These are phyloP conservation scores for Yarrowia deformans DNA, from an alignment of 805 yeast species.

Conservation along the genomic window DNA sequence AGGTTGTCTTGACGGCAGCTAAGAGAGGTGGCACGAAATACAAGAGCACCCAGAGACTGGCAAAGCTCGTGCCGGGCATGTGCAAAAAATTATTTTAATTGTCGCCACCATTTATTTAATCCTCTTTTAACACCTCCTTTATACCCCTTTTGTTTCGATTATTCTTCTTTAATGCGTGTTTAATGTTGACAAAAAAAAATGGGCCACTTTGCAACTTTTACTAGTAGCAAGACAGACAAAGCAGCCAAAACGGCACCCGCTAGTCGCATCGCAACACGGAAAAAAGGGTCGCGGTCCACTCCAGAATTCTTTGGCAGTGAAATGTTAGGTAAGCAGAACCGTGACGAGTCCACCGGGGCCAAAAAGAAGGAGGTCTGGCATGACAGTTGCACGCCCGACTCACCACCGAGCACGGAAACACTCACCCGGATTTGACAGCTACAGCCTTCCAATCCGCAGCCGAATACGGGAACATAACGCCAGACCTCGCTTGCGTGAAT, in stretches of 20 bases:
- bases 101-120: not conserved
- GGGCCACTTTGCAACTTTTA: not conserved
- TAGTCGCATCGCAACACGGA: not conserved
- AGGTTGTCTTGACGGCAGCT: not conserved
- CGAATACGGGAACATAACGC: not conserved
- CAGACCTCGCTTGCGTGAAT: constrained; percentile 3
- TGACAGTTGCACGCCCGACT: not conserved
- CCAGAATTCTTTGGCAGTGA: not conserved
- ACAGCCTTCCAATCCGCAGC: not conserved
- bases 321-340: not conserved
- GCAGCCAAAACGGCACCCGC: not conserved
- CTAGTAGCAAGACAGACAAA: not conserved
- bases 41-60: not conserved
- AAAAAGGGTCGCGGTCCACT: too few relatives aligned
- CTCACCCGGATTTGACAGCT: not conserved
- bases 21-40: not conserved
- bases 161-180: not conserved
- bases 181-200: not conserved
- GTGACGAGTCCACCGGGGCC: not conserved
- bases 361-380: not conserved
- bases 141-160: not conserved
- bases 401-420: not conserved
- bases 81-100: not conserved
- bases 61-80: not conserved
- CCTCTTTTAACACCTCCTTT: not conserved